Evolutionary conservation across 768 basidiomycete genomes (phyloP).

Genomic region (Gymnopilus dilepis): DNA sequence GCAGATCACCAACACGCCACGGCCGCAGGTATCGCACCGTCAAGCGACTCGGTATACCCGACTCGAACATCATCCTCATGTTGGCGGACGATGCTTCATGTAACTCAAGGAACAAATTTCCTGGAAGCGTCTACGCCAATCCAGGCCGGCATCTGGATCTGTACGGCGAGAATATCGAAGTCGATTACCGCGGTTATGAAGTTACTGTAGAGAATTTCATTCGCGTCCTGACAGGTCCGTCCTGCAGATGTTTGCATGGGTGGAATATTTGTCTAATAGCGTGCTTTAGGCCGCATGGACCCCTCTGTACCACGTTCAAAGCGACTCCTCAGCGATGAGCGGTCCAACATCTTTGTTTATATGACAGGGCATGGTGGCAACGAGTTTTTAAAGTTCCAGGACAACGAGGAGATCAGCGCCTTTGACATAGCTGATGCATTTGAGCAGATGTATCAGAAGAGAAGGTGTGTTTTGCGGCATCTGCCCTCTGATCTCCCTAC

Average conservation of each 20-base stretch:
- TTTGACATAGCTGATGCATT: conserved; percentile 98
- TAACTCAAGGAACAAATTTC: conserved; percentile 89
- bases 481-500: background rate
- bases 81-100: conserved; percentile 96
- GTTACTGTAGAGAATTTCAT: conserved; percentile 98
- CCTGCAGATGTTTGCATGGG: too few species aligned
- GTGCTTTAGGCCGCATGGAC: conserved; percentile 73
- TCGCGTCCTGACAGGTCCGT: conserved; percentile 85
- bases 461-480: conserved; percentile 59
- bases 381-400: conserved; percentile 99
- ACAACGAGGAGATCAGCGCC: conserved; percentile 96
- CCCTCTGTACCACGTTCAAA: conserved; percentile 89
- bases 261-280: background rate
- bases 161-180: conserved; percentile 96
- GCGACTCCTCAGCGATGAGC: conserved; percentile 87
- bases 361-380: conserved; percentile 99
- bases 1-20: background rate
- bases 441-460: conserved; percentile 98
- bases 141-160: conserved; percentile 81
- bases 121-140: conserved; percentile 93
- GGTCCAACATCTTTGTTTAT: conserved; percentile 94
- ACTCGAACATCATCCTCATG: conserved; percentile 99
- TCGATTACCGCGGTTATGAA: conserved; percentile 97
- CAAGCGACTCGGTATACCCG: conserved; percentile 96
- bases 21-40: conserved; percentile 96